A percentile compares a stretch with the other conserved stretches of the same genome.
phyloP scores from a whole-genome alignment of 805 yeast species.

The Wickerhamomyces bisporus region DNA sequence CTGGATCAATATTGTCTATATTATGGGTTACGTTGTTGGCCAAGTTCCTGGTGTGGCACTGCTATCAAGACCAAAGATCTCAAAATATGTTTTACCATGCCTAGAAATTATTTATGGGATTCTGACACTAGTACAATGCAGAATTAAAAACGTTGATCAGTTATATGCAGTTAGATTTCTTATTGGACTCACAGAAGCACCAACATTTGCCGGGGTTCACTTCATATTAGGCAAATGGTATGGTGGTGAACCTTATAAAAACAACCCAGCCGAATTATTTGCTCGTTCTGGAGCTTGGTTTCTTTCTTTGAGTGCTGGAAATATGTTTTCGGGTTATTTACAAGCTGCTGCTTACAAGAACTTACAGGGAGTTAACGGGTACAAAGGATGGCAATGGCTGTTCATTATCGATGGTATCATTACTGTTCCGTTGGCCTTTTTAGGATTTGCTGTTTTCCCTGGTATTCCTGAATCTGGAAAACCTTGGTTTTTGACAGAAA shows the following conservation, averaged over 20 bases:
- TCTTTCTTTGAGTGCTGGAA: conserved; percentile 16
- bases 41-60: conserved; percentile 5
- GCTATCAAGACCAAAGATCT: conserved; percentile 39
- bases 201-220: conserved; percentile 44
- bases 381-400: conserved; percentile 62
- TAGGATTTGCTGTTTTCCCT: conserved; percentile 3
- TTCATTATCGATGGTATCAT: conserved; percentile 25
- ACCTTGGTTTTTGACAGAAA: conserved; percentile 2
- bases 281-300: conserved; percentile 1
- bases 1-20: conserved; percentile 3
- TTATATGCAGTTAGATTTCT: conserved; percentile 56
- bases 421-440: conserved; percentile 3
- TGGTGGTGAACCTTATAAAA: conserved; percentile 2
- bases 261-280: conserved; percentile 36
- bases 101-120: conserved; percentile 41
- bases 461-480: conserved; percentile 4
- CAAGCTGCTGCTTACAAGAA: conserved; percentile 5
- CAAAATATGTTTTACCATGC: conserved; percentile 28
- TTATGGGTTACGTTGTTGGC: conserved; percentile 6
- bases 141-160: conserved; percentile 2
- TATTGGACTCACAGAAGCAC: conserved; percentile 34
- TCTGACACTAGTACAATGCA: conserved; percentile 5
- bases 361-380: conserved; percentile 38
- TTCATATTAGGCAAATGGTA: conserved; percentile 45
- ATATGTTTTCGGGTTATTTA: conserved; percentile 31